phyloP scores from a whole-genome alignment of 2,329 filamentous ascomycete genomes.

The Stenocarpella maydis region DNA sequence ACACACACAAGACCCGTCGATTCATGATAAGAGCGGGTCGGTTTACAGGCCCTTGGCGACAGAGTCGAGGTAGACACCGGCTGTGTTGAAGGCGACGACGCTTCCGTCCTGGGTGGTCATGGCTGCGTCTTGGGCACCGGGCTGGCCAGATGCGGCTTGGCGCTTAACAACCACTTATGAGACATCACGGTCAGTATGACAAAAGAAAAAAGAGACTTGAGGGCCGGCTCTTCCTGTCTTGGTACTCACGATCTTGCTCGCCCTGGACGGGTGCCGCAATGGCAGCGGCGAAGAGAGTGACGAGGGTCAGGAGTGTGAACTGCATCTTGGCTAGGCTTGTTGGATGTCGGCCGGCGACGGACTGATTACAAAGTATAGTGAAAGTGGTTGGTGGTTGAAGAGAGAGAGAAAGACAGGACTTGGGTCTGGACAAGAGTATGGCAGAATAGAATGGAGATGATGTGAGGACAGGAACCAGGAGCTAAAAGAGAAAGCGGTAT shows the following conservation, averaged over 20 bases:
- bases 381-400: constrained; percentile 36
- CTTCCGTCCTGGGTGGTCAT: constrained; percentile 58
- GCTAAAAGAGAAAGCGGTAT: constrained; percentile 35
- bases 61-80: constrained; percentile 52
- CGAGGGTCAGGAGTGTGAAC: constrained; percentile 56
- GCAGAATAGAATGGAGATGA: constrained; percentile 3
- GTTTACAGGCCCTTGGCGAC: constrained; percentile 48
- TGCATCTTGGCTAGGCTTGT: constrained; percentile 52
- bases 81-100: constrained; percentile 54
- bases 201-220: too few species aligned
- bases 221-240: accelerated
- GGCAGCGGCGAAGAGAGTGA: constrained; percentile 56
- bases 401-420: constrained; percentile 38
- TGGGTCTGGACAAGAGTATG: constrained; percentile 30
- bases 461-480: background rate
- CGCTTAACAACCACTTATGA: constrained; percentile 41
- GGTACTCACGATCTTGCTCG: constrained; percentile 6
- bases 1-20: background rate
- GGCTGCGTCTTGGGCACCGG: constrained; percentile 50
- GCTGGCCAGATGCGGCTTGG: constrained; percentile 39
- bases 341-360: constrained; percentile 62
- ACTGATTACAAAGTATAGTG: constrained; percentile 43
- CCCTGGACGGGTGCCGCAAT: constrained; percentile 47
- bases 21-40: background rate
- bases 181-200: background rate